These are phyloP conservation scores for Jatropha podagrica DNA, from an alignment of 441 rosid species.

Conservation along the genomic window DNA sequence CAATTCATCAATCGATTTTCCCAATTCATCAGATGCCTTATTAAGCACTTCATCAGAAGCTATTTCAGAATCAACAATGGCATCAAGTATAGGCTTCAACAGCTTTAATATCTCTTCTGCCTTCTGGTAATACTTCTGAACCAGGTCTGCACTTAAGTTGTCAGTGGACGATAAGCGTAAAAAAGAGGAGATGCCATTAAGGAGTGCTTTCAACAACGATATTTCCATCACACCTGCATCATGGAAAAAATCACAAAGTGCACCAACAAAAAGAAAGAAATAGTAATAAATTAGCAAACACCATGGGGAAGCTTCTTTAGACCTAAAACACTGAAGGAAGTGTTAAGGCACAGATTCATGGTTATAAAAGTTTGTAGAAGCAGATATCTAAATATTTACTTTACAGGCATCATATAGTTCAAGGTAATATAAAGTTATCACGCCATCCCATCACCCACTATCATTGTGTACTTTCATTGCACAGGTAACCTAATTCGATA, in stretches of 20 bases:
- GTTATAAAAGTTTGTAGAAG: background rate
- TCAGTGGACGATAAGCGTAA: conserved; percentile 53
- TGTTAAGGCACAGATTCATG: background rate
- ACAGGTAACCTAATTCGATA: background rate
- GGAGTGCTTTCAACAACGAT: conserved; percentile 66
- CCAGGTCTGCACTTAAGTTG: conserved; percentile 51
- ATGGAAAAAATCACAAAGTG: conserved; percentile 13
- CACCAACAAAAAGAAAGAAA: conserved; percentile 15
- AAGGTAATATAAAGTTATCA: background rate
- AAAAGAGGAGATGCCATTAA: conserved; percentile 55
- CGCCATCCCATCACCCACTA: background rate
- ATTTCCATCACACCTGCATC: conserved; percentile 72
- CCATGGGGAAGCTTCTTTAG: conserved; percentile 5
- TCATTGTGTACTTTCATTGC: background rate
- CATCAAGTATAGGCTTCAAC: conserved; percentile 75
- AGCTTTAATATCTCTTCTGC: conserved; percentile 72
- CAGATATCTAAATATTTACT: background rate
- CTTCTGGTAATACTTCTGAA: conserved; percentile 56
- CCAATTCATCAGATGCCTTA: conserved; percentile 61
- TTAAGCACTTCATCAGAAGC: conserved; percentile 56
- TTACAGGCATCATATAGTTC: background rate
- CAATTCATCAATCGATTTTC: conserved; percentile 59
- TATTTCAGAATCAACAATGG: conserved; percentile 53
- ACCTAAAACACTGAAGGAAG: conserved; percentile 2
- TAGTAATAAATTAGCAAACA: background rate